Percentiles rank a stretch among this genome's conserved stretches.
Evolutionary conservation across 495 filamentous ascomycete genomes (phyloP).

Genomic region (Oidiodendron maius): DNA sequence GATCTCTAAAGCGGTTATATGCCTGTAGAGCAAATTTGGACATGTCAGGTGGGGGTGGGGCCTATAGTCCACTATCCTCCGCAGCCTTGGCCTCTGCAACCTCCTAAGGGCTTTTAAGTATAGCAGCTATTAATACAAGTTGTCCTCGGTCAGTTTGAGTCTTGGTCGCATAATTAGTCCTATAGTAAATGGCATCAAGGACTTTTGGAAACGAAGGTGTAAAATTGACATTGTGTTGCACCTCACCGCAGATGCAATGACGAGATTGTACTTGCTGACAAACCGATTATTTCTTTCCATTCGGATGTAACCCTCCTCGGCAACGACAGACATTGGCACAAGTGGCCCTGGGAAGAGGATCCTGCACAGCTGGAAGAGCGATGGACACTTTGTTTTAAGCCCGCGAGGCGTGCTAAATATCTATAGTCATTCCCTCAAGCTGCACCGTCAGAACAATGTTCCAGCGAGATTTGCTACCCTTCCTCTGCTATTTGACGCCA

Average conservation of each 20-base stretch:
- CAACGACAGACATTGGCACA: constrained; percentile 8
- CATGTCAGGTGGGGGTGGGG: constrained; percentile 6
- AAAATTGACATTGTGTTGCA: constrained; percentile 13
- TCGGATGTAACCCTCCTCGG: constrained; percentile 6
- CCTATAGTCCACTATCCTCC: constrained; percentile 2
- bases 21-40: constrained; percentile 13
- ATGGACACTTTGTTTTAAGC: neutral
- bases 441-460: constrained; percentile 1
- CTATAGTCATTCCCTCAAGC: constrained; percentile 3
- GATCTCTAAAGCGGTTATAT: constrained; percentile 12
- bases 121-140: constrained; percentile 9
- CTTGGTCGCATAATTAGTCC: constrained; percentile 12
- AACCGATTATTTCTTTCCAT: constrained; percentile 12
- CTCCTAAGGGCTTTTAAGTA: constrained; percentile 10
- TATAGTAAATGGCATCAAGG: constrained; percentile 12
- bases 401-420: neutral
- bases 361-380: constrained; percentile 3
- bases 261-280: constrained; percentile 10
- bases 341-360: constrained; percentile 11
- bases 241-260: constrained; percentile 6
- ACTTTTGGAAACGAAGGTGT: constrained; percentile 9
- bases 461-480: too few species aligned
- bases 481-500: constrained; percentile 13
- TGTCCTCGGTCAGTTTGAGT: constrained; percentile 7
- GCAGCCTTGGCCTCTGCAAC: constrained; percentile 3